Base-by-base conservation (phyloP, 2,329 filamentous ascomycete genomes). In the Aspergillus nomiae region DNA sequence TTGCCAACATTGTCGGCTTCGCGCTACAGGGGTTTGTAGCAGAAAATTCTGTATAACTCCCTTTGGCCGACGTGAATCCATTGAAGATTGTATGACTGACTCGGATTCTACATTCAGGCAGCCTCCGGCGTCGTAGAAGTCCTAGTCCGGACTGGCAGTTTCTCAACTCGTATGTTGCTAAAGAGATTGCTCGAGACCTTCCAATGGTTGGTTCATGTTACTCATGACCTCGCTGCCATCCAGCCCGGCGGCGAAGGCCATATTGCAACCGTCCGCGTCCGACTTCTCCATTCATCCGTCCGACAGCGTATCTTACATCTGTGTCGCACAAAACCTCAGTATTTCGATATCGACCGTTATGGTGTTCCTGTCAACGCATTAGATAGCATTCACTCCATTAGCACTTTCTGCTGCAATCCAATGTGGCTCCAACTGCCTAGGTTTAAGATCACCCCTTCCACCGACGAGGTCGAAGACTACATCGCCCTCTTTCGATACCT, bases 401-500 rank as follows among this genome's bases (percentile, higher is more conserved):
- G 80, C 26, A 87, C 86, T 1, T 93, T 93, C 77, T 90, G 86
- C 0, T 82, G 87, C 0, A 85, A 86, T 0, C 74, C 91, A 2
- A 83, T 92, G 66, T 92, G 86, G 83, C 74, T 91, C 41, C 84
- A 85, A 36, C 81, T 92, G 9, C 90, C 90, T 0, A 82, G 88
- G 0, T 90, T 92, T 77, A 90, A 90, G 7, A 86, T 93, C 59
- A 87, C 78, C 66, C 78, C 91, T 21, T 82, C 84, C 0, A 60
- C 79, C 30, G 83, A 84, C 56, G 90, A 93, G 70, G 85, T 84
- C 2, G 70, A 70, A 2, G 90, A 92, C 71, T 92, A 91, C 72
- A 80, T 91, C 48, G 89, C 90, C 0, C 77, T 93, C 1, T 93
- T 90, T 89, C 85, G 90, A 3, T 90, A 90, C 70, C 84, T 92